Conservation (phyloP, 2,329 filamentous ascomycete species). For the Fusarium tuaranense region DNA sequence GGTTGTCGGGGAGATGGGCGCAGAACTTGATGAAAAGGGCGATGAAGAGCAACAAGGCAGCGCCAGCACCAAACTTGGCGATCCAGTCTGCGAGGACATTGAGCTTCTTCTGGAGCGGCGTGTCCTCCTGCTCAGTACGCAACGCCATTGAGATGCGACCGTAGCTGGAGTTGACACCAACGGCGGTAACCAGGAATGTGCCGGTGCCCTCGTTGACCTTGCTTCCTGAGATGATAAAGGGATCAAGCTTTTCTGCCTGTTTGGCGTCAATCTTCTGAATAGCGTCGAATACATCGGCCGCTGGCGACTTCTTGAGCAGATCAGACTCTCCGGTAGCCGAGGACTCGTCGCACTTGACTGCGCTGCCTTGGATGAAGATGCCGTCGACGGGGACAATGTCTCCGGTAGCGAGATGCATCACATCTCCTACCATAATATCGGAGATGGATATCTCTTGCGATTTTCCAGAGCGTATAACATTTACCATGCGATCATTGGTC, state of each 20-base stretch:
- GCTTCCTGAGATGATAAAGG: conserved; percentile 71
- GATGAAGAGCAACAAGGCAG: conserved; percentile 79
- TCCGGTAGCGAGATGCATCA: conserved; percentile 76
- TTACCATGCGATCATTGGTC: conserved; percentile 74
- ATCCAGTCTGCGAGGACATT: conserved; percentile 49
- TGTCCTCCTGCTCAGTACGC: conserved; percentile 62
- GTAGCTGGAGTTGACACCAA: conserved; percentile 66
- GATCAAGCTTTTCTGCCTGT: conserved; percentile 65
- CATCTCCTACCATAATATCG: conserved; percentile 76
- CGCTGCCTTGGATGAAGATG: conserved; percentile 69
- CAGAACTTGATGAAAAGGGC: conserved; percentile 84
- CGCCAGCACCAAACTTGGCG: conserved; percentile 66
- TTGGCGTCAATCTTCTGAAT: conserved; percentile 59
- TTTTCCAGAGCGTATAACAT: conserved; percentile 75
- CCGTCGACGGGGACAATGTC: conserved; percentile 79
- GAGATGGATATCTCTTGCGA: conserved; percentile 72
- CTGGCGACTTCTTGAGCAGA: conserved; percentile 74
- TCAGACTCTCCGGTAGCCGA: conserved; percentile 81
- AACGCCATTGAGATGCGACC: conserved; percentile 69
- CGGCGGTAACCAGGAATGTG: conserved; percentile 65
- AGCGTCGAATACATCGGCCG: conserved; percentile 67
- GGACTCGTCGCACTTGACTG: conserved; percentile 75
- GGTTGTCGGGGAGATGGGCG: conserved; percentile 67
- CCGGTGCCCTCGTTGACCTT: conserved; percentile 67
- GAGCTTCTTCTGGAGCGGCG: conserved; percentile 67